Conservation (phyloP, 1,284 basidiomycete genomes). For the Trametes pubescens region DNA sequence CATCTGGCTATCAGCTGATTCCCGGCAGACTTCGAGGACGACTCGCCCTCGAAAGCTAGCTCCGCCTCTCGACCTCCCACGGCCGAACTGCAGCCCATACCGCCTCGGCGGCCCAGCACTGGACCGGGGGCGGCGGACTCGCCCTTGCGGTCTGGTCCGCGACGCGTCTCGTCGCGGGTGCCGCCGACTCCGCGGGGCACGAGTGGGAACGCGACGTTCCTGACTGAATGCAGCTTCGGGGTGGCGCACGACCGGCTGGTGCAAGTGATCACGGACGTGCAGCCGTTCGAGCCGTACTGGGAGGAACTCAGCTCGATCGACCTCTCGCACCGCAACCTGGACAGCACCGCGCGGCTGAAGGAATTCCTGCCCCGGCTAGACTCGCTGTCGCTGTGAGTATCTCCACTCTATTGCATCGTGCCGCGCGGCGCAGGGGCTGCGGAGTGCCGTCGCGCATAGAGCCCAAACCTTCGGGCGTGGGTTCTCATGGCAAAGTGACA, state of each 20-base stretch:
- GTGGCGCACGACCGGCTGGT: slow-evolving; percentile 92
- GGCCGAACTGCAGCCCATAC: slow-evolving; percentile 57
- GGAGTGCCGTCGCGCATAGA: slow-evolving; percentile 7
- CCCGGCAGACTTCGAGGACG: slow-evolving; percentile 52
- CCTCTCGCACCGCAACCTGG: slow-evolving; percentile 80
- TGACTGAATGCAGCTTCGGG: slow-evolving; percentile 95
- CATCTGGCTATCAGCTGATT: background rate
- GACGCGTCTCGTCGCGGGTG: slow-evolving; percentile 57
- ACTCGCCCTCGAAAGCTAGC: slow-evolving; percentile 72
- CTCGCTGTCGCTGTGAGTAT: slow-evolving; percentile 77
- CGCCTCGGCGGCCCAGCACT: slow-evolving; percentile 48
- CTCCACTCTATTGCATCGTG: slow-evolving; percentile 7
- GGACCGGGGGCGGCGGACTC: slow-evolving; percentile 34
- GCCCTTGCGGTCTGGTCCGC: slow-evolving; percentile 41
- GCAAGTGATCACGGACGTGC: slow-evolving; percentile 92
- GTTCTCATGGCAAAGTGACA: slow-evolving; percentile 24
- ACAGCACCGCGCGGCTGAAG: slow-evolving; percentile 91
- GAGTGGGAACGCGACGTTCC: slow-evolving; percentile 74
- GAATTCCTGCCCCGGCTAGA: slow-evolving; percentile 93
- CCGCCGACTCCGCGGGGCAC: slow-evolving; percentile 34
- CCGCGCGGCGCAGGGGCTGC: slow-evolving; percentile 5
- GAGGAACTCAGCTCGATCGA: slow-evolving; percentile 83
- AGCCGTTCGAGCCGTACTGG: slow-evolving; percentile 97
- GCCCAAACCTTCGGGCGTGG: slow-evolving; percentile 8
- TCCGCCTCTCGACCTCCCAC: slow-evolving; percentile 49